Evolutionary conservation across 2,329 filamentous ascomycete genomes (phyloP), one percentile per base, ranked within the genome.

Genomic region (Trichoderma koningiopsis): DNA sequence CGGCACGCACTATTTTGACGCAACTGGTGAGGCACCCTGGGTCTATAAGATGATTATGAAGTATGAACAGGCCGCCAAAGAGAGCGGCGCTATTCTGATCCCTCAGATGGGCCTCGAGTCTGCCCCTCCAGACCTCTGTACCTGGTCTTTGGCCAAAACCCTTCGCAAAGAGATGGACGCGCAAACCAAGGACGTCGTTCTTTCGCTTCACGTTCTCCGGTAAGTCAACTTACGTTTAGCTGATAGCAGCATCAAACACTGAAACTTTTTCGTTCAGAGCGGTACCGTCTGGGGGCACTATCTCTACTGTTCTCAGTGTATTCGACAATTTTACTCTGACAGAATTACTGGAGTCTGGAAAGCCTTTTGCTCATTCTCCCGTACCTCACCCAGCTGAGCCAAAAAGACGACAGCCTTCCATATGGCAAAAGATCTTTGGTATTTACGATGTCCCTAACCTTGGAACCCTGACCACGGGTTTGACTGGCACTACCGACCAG

Each of bases 1-100:
- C 65, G 88, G 88, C 71, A 90, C 88, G 1, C 88, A 91, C 76
- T 91, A 91, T 73, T 76, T 90, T 47, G 88, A 90, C 75, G 85
- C 85, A 57, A 90, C 88, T 0, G 88, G 88, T 64, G 88, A 91
- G 76, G 79, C 84, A 13, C 83, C 86, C 1, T 90, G 84, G 80
- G 84, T 88, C 22, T 76, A 80, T n/a, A 78, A 79, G 31, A 91
- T 91, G 88, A 86, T 89, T 71, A 80, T 81, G 66, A 88, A 87
- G 74, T 89, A 90, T 74, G 85, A 88, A 67, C 74, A 76, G 2
- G 76, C 77, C 4, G 88, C 88, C 24, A 83, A 85, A 75, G 75
- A 78, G 37, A 85, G 79, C 24, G 88, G 88, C 16, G 86, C 87
- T 35, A 83, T 87, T 73, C 82, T 91, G 79, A 82, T 91, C 60